Percentiles rank a stretch among this genome's conserved stretches.
Evolutionary conservation across 2,329 filamentous ascomycete species (phyloP).

Genomic region (Dactylella cylindrospora): DNA sequence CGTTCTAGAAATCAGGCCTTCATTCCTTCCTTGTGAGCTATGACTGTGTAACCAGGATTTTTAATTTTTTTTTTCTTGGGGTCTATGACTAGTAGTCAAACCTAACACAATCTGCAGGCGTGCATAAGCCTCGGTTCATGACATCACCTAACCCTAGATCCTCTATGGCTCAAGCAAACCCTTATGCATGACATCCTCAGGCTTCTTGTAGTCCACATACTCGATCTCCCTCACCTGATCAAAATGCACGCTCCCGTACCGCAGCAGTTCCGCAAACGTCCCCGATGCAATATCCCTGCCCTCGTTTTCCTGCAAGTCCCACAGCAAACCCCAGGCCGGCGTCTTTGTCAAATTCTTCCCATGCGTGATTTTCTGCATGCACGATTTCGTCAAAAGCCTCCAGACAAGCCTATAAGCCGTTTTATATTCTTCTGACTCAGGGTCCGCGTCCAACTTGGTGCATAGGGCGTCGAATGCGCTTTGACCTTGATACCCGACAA

Average conservation of each 20-base stretch:
- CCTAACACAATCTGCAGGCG: no score
- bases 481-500: constrained; percentile 40
- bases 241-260: constrained; percentile 52
- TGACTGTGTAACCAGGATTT: no score
- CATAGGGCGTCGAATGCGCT: constrained; percentile 47
- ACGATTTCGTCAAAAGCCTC: constrained; percentile 50
- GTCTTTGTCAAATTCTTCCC: constrained; percentile 49
- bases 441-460: constrained; percentile 44
- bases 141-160: no score
- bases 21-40: no score
- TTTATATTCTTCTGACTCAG: constrained; percentile 45
- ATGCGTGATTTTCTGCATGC: constrained; percentile 53
- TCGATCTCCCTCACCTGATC: constrained; percentile 52
- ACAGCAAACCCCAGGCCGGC: constrained; percentile 49
- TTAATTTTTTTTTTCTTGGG: no score
- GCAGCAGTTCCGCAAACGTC: constrained; percentile 52
- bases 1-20: no score
- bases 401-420: constrained; percentile 49
- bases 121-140: no score
- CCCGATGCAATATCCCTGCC: constrained; percentile 50
- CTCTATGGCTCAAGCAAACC: constrained; percentile 20
- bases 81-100: no score
- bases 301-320: constrained; percentile 51
- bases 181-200: constrained; percentile 7
- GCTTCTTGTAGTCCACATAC: constrained; percentile 42